Evolutionary conservation across 192 early-diverging fungal species (phyloP).

Genomic region (Physocladia obscura): DNA sequence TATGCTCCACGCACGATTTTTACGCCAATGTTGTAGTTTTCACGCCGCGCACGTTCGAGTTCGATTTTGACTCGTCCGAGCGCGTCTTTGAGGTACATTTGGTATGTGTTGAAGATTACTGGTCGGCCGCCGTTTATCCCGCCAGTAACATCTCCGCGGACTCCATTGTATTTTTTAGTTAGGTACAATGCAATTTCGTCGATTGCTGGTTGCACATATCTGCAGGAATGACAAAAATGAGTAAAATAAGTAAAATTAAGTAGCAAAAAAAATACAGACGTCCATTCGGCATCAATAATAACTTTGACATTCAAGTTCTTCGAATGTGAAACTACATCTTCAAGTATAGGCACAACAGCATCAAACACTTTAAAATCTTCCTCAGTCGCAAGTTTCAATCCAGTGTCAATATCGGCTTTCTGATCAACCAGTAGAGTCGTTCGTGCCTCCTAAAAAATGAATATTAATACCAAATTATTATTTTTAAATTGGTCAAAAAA

Average conservation of each 20-base stretch:
- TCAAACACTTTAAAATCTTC: constrained; percentile 74
- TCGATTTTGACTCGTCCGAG: constrained; percentile 64
- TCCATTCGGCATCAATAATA: constrained; percentile 92
- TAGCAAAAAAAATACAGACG: too few species aligned
- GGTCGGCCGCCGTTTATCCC: constrained; percentile 4
- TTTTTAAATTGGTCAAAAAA: too few species aligned
- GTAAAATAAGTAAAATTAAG: too few species aligned
- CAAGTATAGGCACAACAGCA: constrained; percentile 66
- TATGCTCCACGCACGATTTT: constrained; percentile 89
- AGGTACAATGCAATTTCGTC: constrained; percentile 78
- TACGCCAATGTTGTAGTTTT: constrained; percentile 72
- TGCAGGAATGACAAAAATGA: too few species aligned
- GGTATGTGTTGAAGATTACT: constrained; percentile 91
- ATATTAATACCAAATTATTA: too few species aligned
- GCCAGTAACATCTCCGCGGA: not conserved
- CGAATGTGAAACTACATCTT: constrained; percentile 67
- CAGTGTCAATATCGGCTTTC: too few species aligned
- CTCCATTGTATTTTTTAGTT: constrained; percentile 68
- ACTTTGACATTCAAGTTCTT: constrained; percentile 63
- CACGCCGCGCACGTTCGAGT: constrained; percentile 60
- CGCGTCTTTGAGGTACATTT: constrained; percentile 86
- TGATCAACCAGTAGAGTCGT: too few species aligned
- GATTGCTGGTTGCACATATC: constrained; percentile 92
- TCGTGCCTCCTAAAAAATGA: too few species aligned
- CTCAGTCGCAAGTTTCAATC: constrained; percentile 21